These are phyloP conservation scores for Diplodia scrobiculata DNA, from an alignment of 2,329 filamentous ascomycete species.

Conservation along the genomic window DNA sequence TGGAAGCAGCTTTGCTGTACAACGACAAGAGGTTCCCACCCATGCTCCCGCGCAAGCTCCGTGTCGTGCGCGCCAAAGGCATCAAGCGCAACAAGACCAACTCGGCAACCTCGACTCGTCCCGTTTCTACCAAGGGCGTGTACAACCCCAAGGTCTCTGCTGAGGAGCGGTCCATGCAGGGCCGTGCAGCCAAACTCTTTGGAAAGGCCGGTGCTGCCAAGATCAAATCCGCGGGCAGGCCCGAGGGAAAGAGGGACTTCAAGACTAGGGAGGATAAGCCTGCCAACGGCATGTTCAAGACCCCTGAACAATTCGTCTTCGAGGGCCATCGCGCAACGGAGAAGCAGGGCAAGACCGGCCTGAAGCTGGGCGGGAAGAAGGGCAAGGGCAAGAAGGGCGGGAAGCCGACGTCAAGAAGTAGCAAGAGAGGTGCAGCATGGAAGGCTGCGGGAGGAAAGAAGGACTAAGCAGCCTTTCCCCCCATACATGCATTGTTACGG, in stretches of 20 bases:
- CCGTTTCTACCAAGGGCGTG: conserved; percentile 47
- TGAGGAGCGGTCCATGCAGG: conserved; percentile 69
- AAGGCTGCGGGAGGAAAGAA: conserved; percentile 47
- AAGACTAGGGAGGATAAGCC: conserved; percentile 16
- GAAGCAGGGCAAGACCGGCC: conserved; percentile 65
- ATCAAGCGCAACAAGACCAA: conserved; percentile 46
- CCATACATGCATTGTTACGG: neutral
- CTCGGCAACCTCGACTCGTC: conserved; percentile 32
- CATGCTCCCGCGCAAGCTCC: conserved; percentile 83
- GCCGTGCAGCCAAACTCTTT: conserved; percentile 73
- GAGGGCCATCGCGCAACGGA: conserved; percentile 75
- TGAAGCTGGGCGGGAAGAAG: conserved; percentile 58
- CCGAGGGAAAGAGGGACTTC: conserved; percentile 6
- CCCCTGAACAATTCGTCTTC: conserved; percentile 73
- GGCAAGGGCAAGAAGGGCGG: conserved; percentile 37
- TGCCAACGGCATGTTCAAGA: conserved; percentile 49
- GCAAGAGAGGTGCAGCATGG: conserved; percentile 50
- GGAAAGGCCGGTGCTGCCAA: conserved; percentile 66
- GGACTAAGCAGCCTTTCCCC: neutral
- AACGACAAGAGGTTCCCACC: conserved; percentile 92
- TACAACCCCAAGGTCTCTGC: conserved; percentile 72
- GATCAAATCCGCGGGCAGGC: conserved; percentile 30
- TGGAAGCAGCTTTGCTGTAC: conserved; percentile 86
- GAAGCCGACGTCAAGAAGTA: conserved; percentile 50
- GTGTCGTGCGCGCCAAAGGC: conserved; percentile 83